Conservation (phyloP, 179 eudicot species). For the Amaranthus tricolor region DNA sequence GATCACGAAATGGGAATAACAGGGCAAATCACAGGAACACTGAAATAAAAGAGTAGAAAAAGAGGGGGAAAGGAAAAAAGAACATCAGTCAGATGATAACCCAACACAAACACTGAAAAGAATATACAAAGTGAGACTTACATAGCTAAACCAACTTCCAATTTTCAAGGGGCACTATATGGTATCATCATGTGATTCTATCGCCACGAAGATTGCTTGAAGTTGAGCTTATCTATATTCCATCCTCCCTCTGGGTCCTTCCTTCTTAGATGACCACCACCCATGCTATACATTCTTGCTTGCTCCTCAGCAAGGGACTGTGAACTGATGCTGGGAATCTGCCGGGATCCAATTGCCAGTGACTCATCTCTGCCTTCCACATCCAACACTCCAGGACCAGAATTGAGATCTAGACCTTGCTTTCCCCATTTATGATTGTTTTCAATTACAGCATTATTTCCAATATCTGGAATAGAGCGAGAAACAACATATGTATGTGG, state of each 20-base stretch:
- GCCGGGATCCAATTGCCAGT: slow-evolving; percentile 29
- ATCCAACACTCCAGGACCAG: slow-evolving; percentile 42
- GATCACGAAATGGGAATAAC: neutral
- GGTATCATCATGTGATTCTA: slow-evolving; percentile 29
- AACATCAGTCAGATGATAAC: neutral
- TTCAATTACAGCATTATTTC: slow-evolving; percentile 32
- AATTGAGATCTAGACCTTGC: slow-evolving; percentile 51
- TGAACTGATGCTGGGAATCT: slow-evolving; percentile 26
- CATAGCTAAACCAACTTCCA: slow-evolving; percentile 41
- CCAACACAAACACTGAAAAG: neutral
- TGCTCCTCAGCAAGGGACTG: slow-evolving; percentile 41
- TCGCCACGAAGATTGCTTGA: slow-evolving; percentile 78
- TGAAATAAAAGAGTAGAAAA: neutral
- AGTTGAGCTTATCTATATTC: slow-evolving; percentile 57
- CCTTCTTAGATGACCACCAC: slow-evolving; percentile 37
- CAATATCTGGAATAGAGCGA: slow-evolving; percentile 28
- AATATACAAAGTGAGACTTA: slow-evolving; percentile 26
- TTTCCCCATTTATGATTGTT: slow-evolving; percentile 45
- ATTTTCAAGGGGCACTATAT: slow-evolving; percentile 24
- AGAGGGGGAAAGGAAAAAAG: neutral
- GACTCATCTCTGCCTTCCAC: slow-evolving; percentile 40
- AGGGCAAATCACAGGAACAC: neutral
- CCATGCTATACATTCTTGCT: slow-evolving; percentile 40
- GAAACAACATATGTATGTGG: slow-evolving; percentile 39
- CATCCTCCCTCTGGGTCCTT: slow-evolving; percentile 58